Evolutionary conservation across 2,329 filamentous ascomycete genomes (phyloP).

Genomic region (Leptographium lundbergii): DNA sequence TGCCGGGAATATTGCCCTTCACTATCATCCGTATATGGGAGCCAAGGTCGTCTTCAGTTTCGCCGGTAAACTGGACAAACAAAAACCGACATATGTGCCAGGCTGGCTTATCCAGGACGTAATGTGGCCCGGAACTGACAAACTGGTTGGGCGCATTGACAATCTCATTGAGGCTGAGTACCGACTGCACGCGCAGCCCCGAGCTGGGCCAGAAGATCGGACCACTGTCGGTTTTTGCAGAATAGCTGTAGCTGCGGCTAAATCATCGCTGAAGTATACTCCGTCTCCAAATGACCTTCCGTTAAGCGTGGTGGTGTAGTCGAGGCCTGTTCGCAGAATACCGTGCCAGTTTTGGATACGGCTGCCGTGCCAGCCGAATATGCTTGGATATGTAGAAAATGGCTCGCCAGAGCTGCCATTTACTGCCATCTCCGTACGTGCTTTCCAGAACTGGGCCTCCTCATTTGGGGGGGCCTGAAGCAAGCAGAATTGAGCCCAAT

Average conservation of each 20-base stretch:
- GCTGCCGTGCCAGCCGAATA: conserved; percentile 86
- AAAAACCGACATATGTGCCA: conserved; percentile 90
- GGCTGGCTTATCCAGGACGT: conserved; percentile 62
- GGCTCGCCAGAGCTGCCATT: conserved; percentile 2
- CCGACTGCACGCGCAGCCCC: conserved; percentile 40
- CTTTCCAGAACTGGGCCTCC: conserved; percentile 59
- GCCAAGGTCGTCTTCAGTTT: too few relatives aligned
- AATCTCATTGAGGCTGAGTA: conserved; percentile 72
- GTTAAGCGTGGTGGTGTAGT: conserved; percentile 49
- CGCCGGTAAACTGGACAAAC: conserved; percentile 32
- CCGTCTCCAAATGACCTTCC: conserved; percentile 68
- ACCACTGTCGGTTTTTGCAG: conserved; percentile 2
- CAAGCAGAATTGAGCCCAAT: conserved; percentile 73
- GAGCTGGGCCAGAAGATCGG: conserved; percentile 50
- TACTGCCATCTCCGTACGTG: conserved; percentile 35
- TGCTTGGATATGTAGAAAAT: conserved; percentile 43
- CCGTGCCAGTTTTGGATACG: conserved; percentile 71
- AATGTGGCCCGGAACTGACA: conserved; percentile 39
- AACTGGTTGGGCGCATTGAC: conserved; percentile 61
- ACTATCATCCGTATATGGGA: not conserved
- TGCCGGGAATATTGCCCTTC: too few relatives aligned
- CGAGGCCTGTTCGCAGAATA: conserved; percentile 70
- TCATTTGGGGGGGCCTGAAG: conserved; percentile 82
- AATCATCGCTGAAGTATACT: conserved; percentile 61
- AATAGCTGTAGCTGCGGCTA: conserved; percentile 42